Evolutionary conservation across 495 filamentous ascomycete genomes (phyloP).

Genomic region (Diplogelasinospora grovesii): DNA sequence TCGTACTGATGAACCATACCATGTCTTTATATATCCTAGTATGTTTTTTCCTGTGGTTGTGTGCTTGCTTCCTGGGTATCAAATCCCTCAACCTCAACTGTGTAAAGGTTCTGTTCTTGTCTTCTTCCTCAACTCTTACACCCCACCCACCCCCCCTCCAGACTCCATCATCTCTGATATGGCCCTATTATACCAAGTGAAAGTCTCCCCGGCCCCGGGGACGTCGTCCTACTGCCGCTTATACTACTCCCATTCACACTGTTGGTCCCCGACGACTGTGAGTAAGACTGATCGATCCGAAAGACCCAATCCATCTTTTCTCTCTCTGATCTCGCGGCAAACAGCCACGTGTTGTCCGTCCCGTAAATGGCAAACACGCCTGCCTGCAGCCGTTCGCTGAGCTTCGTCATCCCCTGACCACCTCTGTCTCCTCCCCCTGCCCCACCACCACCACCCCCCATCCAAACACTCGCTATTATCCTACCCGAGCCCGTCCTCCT

Average conservation of each 20-base stretch:
- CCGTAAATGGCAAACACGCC: constrained; percentile 92
- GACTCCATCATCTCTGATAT: no score
- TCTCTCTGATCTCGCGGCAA: constrained; percentile 76
- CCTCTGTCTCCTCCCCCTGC: constrained; percentile 6
- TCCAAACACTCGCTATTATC: neutral
- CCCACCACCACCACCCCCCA: neutral
- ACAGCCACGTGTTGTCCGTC: constrained; percentile 87
- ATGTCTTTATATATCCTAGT: no score
- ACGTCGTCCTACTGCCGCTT: no score
- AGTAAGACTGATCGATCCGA: constrained; percentile 57
- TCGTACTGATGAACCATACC: no score
- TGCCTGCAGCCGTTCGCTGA: constrained; percentile 49
- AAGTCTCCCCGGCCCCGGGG: no score
- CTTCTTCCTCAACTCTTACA: no score
- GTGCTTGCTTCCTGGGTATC: no score
- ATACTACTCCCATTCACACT: constrained; percentile 12
- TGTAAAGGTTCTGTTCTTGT: no score
- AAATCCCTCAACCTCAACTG: no score
- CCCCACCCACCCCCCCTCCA: no score
- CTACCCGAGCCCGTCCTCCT: neutral
- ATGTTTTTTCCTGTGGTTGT: no score
- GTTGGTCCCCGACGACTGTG: constrained; percentile 19
- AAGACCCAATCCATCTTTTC: constrained; percentile 95
- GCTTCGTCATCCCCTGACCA: constrained; percentile 25
- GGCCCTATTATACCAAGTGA: no score